Base-by-base conservation (phyloP, 2,329 filamentous ascomycete genomes). In the Claviceps pazoutovae region DNA sequence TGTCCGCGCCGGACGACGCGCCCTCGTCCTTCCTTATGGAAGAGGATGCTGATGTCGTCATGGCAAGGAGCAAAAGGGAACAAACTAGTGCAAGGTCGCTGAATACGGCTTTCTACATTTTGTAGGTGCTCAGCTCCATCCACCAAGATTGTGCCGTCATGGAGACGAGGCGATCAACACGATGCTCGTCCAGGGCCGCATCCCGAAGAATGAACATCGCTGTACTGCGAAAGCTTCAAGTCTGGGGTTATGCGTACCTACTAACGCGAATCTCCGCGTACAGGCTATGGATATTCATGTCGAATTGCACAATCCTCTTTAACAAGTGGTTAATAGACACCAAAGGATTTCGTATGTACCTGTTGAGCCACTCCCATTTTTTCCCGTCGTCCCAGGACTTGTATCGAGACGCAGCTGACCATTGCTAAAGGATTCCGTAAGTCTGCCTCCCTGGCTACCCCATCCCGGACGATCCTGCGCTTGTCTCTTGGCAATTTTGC, bases 251-350 rank as follows among this genome's bases (percentile, higher is more conserved):
- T n/a, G n/a, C n/a, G 9, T 9, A 9, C 17, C 9, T 21, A 23
- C 41, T 48, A 34, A 52, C 46, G 5, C 26, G 11, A 17, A 16
- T 16, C 36, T 37, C 5, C 48, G 13, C 14, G 19, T 19, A 7
- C 41, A 78, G 75, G 51, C 78, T 80, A 62, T 95, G 88, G 88
- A 94, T 95, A 59, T 75, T 87, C 58, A 79, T 93, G 64, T 93
- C 86, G 61, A 91, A 88, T 57, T 75, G 80, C 61, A 88, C 90
- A 55, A 94, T 95, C 63, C 72, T 95, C 55, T 94, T 94, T 76
- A 95, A 95, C 75, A 95, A 95, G 72, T 90, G 85, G 79, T 80
- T 95, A 48, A 77, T 95, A 54, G 80, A 87, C 63, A 50, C 46
- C 11, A 48, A 42, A 57, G 58, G 56, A 50, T 61, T 60, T 34